phyloP scores from a whole-genome alignment of 202 grass and related monocot species.

The Hordeum pubiflorum region DNA sequence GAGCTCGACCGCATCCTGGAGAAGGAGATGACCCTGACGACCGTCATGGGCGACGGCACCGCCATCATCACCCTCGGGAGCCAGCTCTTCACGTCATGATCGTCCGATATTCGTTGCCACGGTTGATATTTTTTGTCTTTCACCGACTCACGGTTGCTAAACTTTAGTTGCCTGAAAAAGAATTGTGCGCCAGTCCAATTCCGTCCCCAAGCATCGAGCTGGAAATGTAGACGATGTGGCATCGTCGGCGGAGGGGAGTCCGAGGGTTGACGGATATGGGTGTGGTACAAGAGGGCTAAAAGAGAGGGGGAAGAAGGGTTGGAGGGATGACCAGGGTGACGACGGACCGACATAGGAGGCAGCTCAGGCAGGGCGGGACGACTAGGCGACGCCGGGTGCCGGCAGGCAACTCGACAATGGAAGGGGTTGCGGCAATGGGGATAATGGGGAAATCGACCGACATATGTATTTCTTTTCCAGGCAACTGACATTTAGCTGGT shows the following conservation, averaged over 20 bases:
- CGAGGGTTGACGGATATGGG: not conserved
- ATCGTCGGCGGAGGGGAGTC: too few relatives aligned
- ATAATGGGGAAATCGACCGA: not conserved
- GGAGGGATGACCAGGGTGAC: too few relatives aligned
- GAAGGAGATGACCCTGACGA: constrained; percentile 89
- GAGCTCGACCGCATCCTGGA: constrained; percentile 81
- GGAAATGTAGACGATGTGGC: not conserved
- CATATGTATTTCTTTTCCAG: not conserved
- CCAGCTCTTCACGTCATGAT: constrained; percentile 81
- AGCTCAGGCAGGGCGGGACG: not conserved
- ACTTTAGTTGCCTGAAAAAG: not conserved
- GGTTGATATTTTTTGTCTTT: not conserved
- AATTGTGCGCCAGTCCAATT: not conserved
- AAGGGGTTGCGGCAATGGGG: not conserved
- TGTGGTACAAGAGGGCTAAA: not conserved
- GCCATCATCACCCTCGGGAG: constrained; percentile 88
- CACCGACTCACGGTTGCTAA: not conserved
- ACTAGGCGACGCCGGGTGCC: too few relatives aligned
- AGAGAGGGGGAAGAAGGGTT: too few relatives aligned
- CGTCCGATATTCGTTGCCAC: not conserved
- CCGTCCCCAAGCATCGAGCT: not conserved
- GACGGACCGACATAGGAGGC: too few relatives aligned
- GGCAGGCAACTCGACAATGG: too few relatives aligned
- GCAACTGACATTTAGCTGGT: not conserved
- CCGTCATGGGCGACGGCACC: constrained; percentile 87